Base-by-base conservation (phyloP, 495 filamentous ascomycete species). In the Articulospora tetracladia region DNA sequence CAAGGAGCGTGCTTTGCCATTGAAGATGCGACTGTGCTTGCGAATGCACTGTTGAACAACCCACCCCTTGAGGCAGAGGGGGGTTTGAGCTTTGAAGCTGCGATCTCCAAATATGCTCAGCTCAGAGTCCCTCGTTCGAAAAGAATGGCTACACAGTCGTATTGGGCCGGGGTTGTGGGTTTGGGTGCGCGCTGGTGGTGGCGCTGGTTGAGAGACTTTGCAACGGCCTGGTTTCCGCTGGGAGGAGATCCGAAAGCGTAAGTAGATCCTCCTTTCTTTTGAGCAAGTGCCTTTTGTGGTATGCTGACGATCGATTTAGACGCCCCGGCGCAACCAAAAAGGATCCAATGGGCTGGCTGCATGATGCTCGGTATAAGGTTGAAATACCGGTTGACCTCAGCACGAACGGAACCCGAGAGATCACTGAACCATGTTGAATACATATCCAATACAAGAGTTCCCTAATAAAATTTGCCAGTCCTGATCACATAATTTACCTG, bases 1-100 rank as follows among this genome's bases (percentile, higher is more conserved):
- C 76, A 80, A 64, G 78, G 68, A 23, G 64, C 68, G 13, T 62
- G 64, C 8, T 67, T 69, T 44, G 57, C 59, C 4, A 69, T 70
- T 25, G 68, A 70, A 60, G 69, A 70, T 25, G 68, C 65, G 1
- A 70, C 68, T 1, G 53, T 70, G 20, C 60, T 70, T 25, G 68
- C 69, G 22, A 63, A 68, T 15, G 53, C 59, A n/a, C 59, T 70
- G 0, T 56, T 70, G 1, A 70, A 70, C 34, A 65, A 66, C 47
- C 55, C 59, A 1, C 41, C 66, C 0, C 41, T 53, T 24, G 24
- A 32, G 4, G 20, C 22, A 2, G 24, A 44, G 15, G 27, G 20
- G 4, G 19, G 20, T 23, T 15, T 17, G 25, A 57, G 65, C 12
- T 68, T 68, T 59, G 19, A 39, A 2, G 6, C 23, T 1, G 65